These are phyloP conservation scores for Salvia splendens DNA, from an alignment of 257 asterid genomes.

Conservation along the genomic window DNA sequence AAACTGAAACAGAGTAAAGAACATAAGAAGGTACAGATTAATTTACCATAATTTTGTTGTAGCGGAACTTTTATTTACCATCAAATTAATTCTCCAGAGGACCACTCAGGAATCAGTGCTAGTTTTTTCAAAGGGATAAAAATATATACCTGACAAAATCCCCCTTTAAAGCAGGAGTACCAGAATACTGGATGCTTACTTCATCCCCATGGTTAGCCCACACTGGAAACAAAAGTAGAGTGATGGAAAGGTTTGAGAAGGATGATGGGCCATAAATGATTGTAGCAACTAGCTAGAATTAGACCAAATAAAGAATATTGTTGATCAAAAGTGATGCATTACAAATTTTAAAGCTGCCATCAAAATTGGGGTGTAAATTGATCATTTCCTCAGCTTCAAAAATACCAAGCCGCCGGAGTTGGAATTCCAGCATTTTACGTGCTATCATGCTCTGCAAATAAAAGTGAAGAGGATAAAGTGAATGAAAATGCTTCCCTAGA, in stretches of 20 bases:
- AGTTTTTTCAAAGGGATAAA: conserved; percentile 17
- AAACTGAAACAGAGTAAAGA: conserved; percentile 16
- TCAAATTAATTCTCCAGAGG: conserved; percentile 22
- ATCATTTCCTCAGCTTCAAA: conserved; percentile 88
- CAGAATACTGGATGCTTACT: conserved; percentile 95
- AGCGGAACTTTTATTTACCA: conserved; percentile 1
- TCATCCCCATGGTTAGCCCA: conserved; percentile 99
- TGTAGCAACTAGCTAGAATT: conserved; percentile 16
- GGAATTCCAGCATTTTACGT: conserved; percentile 92
- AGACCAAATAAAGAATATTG: conserved; percentile 18
- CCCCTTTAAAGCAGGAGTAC: conserved; percentile 97
- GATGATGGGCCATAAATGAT: conserved; percentile 18
- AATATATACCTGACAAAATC: conserved; percentile 84
- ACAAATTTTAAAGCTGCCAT: conserved; percentile 78
- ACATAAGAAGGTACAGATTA: conserved; percentile 8
- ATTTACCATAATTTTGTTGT: background rate
- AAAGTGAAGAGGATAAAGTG: conserved; percentile 7
- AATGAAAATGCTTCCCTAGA: conserved; percentile 24
- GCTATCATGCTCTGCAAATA: conserved; percentile 87
- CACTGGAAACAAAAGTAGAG: conserved; percentile 55
- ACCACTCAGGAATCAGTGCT: conserved; percentile 12
- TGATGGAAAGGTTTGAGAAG: conserved; percentile 31
- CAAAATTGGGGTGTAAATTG: conserved; percentile 80
- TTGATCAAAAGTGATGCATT: conserved; percentile 37
- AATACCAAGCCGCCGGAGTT: conserved; percentile 88